phyloP scores from a whole-genome alignment of 2,329 filamentous ascomycete species.

The Sporothrix curviconia region DNA sequence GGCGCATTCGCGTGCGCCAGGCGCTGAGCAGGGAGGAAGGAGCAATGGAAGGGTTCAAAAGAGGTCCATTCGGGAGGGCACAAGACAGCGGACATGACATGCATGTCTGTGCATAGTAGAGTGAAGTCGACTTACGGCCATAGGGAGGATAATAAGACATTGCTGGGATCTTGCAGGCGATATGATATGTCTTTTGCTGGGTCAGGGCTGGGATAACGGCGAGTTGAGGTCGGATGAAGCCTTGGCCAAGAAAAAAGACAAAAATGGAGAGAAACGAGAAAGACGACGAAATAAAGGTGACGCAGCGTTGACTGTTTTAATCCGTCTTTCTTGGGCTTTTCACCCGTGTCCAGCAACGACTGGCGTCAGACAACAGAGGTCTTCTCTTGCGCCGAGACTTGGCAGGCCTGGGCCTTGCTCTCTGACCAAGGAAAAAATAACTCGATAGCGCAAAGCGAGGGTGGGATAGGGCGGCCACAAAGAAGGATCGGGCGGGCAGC shows the following conservation, averaged over 20 bases:
- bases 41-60: neutral
- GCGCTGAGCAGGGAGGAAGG: neutral
- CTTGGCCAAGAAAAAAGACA: neutral
- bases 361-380: no score
- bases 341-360: no score
- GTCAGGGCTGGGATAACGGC: neutral
- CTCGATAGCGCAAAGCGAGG: neutral
- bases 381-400: no score
- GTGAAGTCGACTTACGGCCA: constrained; percentile 28
- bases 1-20: neutral
- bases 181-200: neutral
- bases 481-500: neutral
- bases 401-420: neutral
- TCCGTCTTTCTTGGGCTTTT: neutral
- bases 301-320: neutral
- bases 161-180: constrained; percentile 11
- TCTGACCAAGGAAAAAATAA: neutral
- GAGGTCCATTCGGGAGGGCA: neutral
- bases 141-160: constrained; percentile 35
- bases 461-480: neutral
- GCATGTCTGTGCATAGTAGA: no score
- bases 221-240: neutral
- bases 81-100: neutral
- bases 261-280: neutral
- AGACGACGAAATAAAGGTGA: neutral